Percentiles rank a stretch among this genome's conserved stretches.
These are phyloP conservation scores for Serendipita sp. DNA, from an alignment of 1,284 basidiomycete species.

Conservation along the genomic window DNA sequence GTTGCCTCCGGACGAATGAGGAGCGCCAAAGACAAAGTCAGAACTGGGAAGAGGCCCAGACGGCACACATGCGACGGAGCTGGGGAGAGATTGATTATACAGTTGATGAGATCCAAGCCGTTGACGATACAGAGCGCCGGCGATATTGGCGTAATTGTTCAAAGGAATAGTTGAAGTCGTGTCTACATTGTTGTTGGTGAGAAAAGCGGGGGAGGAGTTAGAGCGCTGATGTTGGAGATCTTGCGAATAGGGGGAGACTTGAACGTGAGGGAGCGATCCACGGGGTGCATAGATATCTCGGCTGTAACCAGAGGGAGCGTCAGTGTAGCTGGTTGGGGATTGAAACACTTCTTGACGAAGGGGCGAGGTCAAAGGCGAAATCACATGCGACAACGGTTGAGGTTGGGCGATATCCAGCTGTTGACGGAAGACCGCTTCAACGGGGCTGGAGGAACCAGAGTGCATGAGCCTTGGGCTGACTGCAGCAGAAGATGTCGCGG, in stretches of 20 bases:
- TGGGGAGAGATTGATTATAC: not conserved
- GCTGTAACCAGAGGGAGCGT: not conserved
- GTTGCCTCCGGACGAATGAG: not conserved
- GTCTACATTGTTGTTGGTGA: not conserved
- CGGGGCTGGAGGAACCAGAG: not conserved
- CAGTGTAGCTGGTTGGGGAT: not conserved
- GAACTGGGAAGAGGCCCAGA: not conserved
- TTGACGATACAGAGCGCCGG: not conserved
- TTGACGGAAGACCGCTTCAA: not conserved
- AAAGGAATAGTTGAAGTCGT: not conserved
- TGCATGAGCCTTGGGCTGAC: not conserved
- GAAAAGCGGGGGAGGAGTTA: not conserved
- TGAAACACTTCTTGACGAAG: not conserved
- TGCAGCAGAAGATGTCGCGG: not conserved
- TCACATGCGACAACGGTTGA: not conserved
- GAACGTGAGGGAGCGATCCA: constrained; percentile 5
- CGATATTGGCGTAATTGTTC: constrained; percentile 1
- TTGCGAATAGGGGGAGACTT: not conserved
- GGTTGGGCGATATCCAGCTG: not conserved
- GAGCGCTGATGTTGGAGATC: constrained; percentile 6
- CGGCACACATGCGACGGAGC: not conserved
- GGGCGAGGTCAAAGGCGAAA: not conserved
- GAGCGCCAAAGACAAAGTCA: not conserved
- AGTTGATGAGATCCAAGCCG: not conserved
- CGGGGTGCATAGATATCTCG: not conserved